Base-by-base conservation (phyloP, 352 stramenopile genomes). In the Phytophthora ohioensis region DNA sequence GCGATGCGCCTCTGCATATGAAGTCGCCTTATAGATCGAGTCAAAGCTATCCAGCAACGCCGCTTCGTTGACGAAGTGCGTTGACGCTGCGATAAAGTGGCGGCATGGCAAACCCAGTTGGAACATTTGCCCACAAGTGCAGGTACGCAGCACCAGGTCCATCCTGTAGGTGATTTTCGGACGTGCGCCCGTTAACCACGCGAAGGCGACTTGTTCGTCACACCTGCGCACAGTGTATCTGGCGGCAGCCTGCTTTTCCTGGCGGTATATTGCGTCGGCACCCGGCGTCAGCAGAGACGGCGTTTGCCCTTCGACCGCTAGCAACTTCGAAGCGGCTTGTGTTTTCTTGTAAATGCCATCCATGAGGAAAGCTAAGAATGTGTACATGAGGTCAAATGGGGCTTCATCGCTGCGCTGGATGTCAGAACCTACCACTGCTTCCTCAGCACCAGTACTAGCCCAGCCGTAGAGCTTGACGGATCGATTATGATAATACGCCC, bases 341-440 rank as follows among this genome's bases (percentile, higher is more conserved):
- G 75, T 91, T 73, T 91, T 93, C 67, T 90, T 91, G 65, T 85
- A 94, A 34, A 83, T 67, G 32, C 58, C 69, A 53, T 94, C 87
- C 87, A 94, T 94, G 48, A 94, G 63, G 62, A 91, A 92, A 5
- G 85, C 85, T 48, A 94, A 59, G 63, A 92, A 93, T 43, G 76
- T 84, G 49, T 95, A 95, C 51, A 93, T 75, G 41, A 95, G 65
- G 71, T 95, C 87, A 34, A 95, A 92, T 46, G 87, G 87, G 27
- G 87, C 83, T 45, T 94, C 87, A 47, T 94, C 87, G 39, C 82
- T 89, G 46, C 64, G 69, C 38, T 89, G 73, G 21, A 91, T 73
- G 30, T 91, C 85, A 13, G 85, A 88, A 30, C 84, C 87, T 5
- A 75, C 49, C 12, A 88, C 75, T 2, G 83, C 87, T 31, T 91